Evolutionary conservation across 192 early-diverging fungal genomes (phyloP), one percentile per base, ranked within the genome.

Genomic region (Backusella psychrophila): DNA sequence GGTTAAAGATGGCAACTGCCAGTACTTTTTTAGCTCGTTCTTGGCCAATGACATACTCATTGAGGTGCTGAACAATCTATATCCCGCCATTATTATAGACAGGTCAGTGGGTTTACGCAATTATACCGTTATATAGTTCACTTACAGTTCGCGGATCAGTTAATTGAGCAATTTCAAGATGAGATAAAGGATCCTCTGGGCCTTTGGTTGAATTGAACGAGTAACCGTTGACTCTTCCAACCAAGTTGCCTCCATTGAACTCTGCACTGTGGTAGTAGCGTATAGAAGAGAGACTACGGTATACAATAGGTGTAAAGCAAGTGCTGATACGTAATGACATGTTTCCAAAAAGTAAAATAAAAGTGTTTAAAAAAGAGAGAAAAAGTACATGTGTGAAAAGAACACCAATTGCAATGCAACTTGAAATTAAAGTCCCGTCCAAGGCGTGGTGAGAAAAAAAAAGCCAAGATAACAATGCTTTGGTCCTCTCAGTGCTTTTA

Each of bases 21-120:
- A 96, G 78, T 12, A 90, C 91, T 81, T 91, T 92, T 79, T 96
- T 96, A 17, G 94, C 89, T 21, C 89, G 85, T 31, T 92, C 93
- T 81, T 96, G 95, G 12, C 94, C 94, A 75, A 96, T 94, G 11
- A 96, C 91, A 79, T 94, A 94, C 56, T 95, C 92, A 85, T 96
- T 90, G 79, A 96, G 71, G 69, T 93, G 91, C 53, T 91, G 86
- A 71, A 91, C 89, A 77, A 94, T 94, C 91, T 93, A 68, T 35
- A 38, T 29, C 9, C 11, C 29, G 7, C 6, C 15, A 31, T 56
- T 38, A 36, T n/a, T 29, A 29, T 26, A 29, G 3, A 29, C 23
- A 49, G 1, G 6, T 6, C 17, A 49, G 6, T 5, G 46, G 1
- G 6, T n/a, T n/a, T 49, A 44, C 14, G 42, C 42, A 14, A 23